phyloP scores from a whole-genome alignment of 768 basidiomycete genomes.

The Suillus tomentosus region DNA sequence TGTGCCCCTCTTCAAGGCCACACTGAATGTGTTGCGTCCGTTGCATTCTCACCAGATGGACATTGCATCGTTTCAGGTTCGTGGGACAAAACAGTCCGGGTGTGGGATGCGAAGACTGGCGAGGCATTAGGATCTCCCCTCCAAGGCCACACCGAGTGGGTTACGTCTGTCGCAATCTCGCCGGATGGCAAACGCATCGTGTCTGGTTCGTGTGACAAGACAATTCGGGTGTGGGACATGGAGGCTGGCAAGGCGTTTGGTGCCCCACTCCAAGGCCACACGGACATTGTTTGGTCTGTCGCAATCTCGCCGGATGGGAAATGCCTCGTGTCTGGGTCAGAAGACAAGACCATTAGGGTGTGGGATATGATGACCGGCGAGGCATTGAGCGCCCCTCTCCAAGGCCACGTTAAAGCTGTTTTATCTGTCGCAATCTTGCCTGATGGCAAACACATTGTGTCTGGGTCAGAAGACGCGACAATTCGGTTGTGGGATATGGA shows the following conservation, averaged over 20 bases:
- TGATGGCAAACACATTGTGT: neutral
- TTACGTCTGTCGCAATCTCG: conserved; percentile 2
- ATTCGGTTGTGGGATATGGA: neutral
- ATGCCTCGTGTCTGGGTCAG: neutral
- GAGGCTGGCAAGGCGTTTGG: neutral
- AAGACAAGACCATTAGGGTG: neutral
- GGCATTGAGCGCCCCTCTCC: neutral
- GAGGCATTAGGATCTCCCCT: conserved; percentile 20
- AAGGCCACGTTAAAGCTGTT: neutral
- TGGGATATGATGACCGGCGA: neutral
- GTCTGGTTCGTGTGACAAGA: neutral
- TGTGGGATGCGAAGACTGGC: conserved; percentile 21
- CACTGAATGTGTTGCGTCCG: too few species aligned
- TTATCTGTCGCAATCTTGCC: neutral
- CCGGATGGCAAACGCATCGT: neutral
- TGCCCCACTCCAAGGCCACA: neutral
- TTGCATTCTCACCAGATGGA: neutral
- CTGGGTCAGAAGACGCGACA: conserved; percentile 6
- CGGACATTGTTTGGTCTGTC: neutral
- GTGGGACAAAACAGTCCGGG: conserved; percentile 7
- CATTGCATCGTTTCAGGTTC: conserved; percentile 13
- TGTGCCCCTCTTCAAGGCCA: too few species aligned
- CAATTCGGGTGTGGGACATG: conserved; percentile 15
- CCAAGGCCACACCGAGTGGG: neutral
- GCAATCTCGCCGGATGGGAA: neutral